Evolutionary conservation across 495 filamentous ascomycete genomes (phyloP).

Genomic region (Penicillium manginii): DNA sequence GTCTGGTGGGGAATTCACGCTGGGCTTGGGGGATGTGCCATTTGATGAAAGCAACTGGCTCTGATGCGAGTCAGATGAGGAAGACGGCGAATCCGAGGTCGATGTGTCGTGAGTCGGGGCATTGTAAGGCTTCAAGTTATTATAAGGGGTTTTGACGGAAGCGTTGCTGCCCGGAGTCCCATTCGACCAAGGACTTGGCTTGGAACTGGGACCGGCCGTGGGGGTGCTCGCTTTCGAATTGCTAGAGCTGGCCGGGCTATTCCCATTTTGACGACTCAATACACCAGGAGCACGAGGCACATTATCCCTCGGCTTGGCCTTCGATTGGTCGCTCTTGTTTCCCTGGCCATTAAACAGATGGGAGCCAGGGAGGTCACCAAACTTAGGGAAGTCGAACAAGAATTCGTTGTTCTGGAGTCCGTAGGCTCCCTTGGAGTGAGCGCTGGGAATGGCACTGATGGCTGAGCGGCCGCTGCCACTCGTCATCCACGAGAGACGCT

Average conservation of each 20-base stretch:
- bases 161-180: conserved; percentile 18
- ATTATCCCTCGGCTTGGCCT: conserved; percentile 26
- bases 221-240: conserved; percentile 17
- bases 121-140: conserved; percentile 26
- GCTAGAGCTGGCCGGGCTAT: conserved; percentile 4
- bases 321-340: conserved; percentile 39
- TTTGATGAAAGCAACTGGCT: conserved; percentile 76
- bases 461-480: conserved; percentile 54
- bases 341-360: conserved; percentile 53
- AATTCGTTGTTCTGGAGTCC: conserved; percentile 78
- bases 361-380: conserved; percentile 76
- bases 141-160: conserved; percentile 18
- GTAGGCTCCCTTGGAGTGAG: conserved; percentile 40
- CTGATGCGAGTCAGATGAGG: conserved; percentile 61
- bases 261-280: conserved; percentile 29
- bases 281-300: conserved; percentile 37
- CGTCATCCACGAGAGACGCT: conserved; percentile 68
- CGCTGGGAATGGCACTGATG: conserved; percentile 44
- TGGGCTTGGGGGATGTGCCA: conserved; percentile 77
- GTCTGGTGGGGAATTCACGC: conserved; percentile 56
- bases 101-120: conserved; percentile 45
- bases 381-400: conserved; percentile 92
- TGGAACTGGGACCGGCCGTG: conserved; percentile 1
- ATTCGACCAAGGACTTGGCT: conserved; percentile 14
- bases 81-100: conserved; percentile 58